Conservation (phyloP, 2,329 filamentous ascomycete species). For the Xylariaceae sp. region DNA sequence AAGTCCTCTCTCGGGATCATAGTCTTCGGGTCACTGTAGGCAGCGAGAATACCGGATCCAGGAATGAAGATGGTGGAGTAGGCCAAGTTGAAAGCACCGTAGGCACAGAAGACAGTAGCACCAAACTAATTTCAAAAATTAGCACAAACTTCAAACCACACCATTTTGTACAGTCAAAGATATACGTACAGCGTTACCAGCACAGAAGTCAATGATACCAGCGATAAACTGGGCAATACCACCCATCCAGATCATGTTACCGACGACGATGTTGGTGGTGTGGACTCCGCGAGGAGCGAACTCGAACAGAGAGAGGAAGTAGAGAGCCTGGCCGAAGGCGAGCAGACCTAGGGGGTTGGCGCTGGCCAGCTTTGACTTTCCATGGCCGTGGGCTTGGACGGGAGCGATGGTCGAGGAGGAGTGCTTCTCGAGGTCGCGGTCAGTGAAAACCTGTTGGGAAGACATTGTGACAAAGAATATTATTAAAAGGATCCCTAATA, state of each 20-base stretch:
- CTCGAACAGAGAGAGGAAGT: constrained; percentile 35
- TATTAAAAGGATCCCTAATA: constrained; percentile 14
- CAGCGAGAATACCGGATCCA: constrained; percentile 45
- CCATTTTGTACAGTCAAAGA: not conserved
- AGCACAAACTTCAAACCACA: not conserved
- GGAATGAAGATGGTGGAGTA: constrained; percentile 49
- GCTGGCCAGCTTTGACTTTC: constrained; percentile 34
- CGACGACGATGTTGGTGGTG: constrained; percentile 41
- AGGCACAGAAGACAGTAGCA: constrained; percentile 48
- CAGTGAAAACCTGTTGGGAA: constrained; percentile 30
- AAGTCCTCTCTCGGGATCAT: constrained; percentile 37
- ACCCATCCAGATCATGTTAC: constrained; percentile 47
- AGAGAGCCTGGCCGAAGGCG: constrained; percentile 46
- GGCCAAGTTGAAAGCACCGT: constrained; percentile 49
- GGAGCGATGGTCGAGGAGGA: constrained; percentile 27
- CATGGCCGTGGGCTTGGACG: constrained; percentile 20
- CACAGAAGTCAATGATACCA: constrained; percentile 36
- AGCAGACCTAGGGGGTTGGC: constrained; percentile 44
- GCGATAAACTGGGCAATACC: constrained; percentile 40
- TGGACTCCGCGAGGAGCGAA: constrained; percentile 32
- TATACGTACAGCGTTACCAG: constrained; percentile 36
- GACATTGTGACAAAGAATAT: constrained; percentile 22
- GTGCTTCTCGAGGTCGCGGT: constrained; percentile 35
- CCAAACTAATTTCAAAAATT: constrained; percentile 37
- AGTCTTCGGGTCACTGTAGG: constrained; percentile 44